Evolutionary conservation across 2,329 filamentous ascomycete genomes (phyloP).

Genomic region (Fusarium clavum): DNA sequence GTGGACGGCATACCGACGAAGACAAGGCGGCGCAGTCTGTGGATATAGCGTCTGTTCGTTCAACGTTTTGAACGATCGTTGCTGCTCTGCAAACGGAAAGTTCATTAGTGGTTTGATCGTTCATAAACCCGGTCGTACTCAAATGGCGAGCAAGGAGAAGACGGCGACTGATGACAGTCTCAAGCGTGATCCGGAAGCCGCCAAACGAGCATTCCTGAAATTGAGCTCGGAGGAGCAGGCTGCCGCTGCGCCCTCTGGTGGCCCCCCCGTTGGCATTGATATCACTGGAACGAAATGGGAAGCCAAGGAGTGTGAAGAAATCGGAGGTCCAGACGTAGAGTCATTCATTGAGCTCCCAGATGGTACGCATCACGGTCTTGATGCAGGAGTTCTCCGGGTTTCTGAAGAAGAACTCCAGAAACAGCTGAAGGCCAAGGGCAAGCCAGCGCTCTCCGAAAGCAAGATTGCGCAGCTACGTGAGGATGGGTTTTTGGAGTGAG

Average conservation of each 20-base stretch:
- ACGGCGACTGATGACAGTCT: background rate
- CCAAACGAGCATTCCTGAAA: background rate
- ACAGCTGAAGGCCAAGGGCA: background rate
- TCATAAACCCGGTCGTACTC: too few species aligned
- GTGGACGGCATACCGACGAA: too few species aligned
- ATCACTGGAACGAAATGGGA: background rate
- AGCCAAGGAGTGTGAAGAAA: background rate
- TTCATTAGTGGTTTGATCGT: too few species aligned
- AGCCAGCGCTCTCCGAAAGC: background rate
- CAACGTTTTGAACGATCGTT: too few species aligned
- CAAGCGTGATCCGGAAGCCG: background rate
- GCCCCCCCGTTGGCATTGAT: background rate
- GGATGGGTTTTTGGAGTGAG: background rate
- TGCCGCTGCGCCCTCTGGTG: background rate
- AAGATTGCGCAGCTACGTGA: background rate
- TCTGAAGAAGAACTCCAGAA: background rate
- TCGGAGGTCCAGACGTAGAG: background rate
- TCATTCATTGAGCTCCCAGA: background rate
- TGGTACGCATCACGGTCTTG: background rate
- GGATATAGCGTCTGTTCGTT: too few species aligned
- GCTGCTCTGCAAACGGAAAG: too few species aligned
- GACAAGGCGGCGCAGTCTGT: too few species aligned
- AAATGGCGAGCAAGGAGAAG: background rate
- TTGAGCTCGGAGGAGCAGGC: background rate
- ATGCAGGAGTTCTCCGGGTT: background rate